Evolutionary conservation across 2,329 filamentous ascomycete species (phyloP).

Genomic region (Penicillium verrucosum): DNA sequence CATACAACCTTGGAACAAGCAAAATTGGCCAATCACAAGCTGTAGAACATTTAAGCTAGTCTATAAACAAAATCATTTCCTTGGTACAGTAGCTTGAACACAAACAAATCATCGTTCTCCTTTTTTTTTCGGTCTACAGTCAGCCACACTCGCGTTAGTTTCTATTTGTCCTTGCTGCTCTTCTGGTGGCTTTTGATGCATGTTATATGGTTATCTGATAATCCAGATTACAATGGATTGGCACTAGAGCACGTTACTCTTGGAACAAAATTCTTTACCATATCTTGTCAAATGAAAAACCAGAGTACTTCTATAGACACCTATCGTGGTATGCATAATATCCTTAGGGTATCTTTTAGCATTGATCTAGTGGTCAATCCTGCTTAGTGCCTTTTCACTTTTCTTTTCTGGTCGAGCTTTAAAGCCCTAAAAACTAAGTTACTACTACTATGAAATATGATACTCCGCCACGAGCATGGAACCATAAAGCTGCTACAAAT

Average conservation of each 20-base stretch:
- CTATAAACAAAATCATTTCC: not conserved
- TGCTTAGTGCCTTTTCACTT: no score
- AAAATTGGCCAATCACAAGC: not conserved
- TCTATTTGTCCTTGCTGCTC: not conserved
- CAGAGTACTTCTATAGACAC: no score
- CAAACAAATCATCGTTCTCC: not conserved
- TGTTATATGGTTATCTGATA: not conserved
- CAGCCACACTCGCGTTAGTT: not conserved
- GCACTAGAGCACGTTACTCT: no score
- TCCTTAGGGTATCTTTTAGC: no score
- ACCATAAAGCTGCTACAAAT: not conserved
- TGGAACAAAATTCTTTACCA: no score
- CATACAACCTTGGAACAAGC: not conserved
- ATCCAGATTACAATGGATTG: not conserved
- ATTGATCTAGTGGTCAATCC: no score
- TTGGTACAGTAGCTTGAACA: not conserved
- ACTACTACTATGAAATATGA: no score
- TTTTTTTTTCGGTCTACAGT: not conserved
- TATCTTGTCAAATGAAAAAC: no score
- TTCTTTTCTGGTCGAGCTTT: no score
- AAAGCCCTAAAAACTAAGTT: not conserved
- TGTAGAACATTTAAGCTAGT: not conserved
- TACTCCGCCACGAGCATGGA: not conserved
- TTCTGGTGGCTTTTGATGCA: not conserved
- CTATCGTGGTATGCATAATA: no score